These are phyloP conservation scores for Coccomyxa subellipsoidea DNA, from an alignment of 163 green algal species.

Conservation along the genomic window DNA sequence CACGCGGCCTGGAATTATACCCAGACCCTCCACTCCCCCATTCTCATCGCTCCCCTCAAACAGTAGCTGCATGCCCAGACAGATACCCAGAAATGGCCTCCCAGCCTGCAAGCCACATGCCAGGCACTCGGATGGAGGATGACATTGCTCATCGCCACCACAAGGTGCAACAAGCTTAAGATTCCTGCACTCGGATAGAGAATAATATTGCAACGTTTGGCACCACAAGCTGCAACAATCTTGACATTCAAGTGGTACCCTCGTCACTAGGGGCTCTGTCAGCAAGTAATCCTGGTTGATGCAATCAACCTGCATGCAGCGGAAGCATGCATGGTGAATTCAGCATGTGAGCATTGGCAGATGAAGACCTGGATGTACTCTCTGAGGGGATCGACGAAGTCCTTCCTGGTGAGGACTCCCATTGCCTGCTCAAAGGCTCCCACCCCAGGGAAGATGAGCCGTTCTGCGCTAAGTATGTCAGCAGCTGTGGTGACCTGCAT, in stretches of 20 bases:
- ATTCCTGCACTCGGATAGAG: no score
- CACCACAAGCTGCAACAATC: no score
- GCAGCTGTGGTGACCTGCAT: conserved; percentile 59
- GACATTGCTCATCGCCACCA: no score
- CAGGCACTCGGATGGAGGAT: no score
- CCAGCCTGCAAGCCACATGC: conserved; percentile 41
- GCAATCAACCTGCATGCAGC: no score
- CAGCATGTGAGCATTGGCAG: no score
- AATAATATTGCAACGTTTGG: no score
- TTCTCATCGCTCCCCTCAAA: conserved; percentile 91
- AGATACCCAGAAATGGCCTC: conserved; percentile 94
- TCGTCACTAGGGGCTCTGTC: no score
- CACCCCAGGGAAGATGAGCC: conserved; percentile 95
- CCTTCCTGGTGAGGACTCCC: conserved; percentile 66
- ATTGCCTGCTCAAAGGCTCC: conserved; percentile 91
- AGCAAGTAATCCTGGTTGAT: no score
- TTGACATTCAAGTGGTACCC: no score
- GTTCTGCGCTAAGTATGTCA: conserved; percentile 78
- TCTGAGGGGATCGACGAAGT: conserved; percentile 71
- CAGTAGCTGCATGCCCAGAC: conserved; percentile 95
- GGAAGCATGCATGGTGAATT: no score
- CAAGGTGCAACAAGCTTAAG: no score
- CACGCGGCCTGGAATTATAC: conserved; percentile 78
- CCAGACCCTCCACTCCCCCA: conserved; percentile 88
- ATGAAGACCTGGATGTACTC: conserved; percentile 81